Evolutionary conservation across 1,139 yeast species (phyloP), one percentile per base, ranked within the genome.

Genomic region (Pichia sp.): DNA sequence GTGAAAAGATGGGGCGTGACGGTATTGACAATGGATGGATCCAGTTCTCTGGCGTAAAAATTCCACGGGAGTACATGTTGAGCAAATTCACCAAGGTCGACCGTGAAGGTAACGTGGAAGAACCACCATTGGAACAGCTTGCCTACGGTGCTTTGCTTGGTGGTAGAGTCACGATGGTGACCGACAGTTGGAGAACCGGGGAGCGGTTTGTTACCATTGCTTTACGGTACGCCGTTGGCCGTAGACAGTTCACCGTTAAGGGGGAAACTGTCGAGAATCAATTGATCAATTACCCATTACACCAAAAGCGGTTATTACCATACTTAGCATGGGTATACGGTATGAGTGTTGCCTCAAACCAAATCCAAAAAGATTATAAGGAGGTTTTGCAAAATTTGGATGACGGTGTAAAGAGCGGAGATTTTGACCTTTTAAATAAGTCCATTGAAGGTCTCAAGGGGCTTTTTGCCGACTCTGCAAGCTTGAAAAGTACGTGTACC

Each of bases 1-100:
- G 97, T 57, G 82, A 88, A 58, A 90, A 90, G 72, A 89, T 89
- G 96, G 96, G 96, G 52, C 80, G 90, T 65, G 88, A 83, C 62
- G 91, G 90, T 60, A 83, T 85, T 60, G 96, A 90, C 69, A 90
- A 90, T 66, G 96, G 96, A 56, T 89, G 96, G 96, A 87, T 90
- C 65, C 96, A 88, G 70, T 90, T 87, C 70, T 75, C 87, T 53
- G 75, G 80, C 60, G 96, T 89, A 49, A 78, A 85, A 58, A 84
- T 90, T 58, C 97, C 97, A 51, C 79, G 93, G 59, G 85, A 79
- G 68, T 86, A 78, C 69, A 82, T 90, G 95, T 74, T 90, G 63
- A 86, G 85, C 72, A 86, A 85, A 68, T 89, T 83, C 71, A 79
- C 90, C 55, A 82, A 83, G 65, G 89, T 90, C 55, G 80, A 82